phyloP scores from a whole-genome alignment of 2,329 filamentous ascomycete genomes.

The Alternaria sp. region DNA sequence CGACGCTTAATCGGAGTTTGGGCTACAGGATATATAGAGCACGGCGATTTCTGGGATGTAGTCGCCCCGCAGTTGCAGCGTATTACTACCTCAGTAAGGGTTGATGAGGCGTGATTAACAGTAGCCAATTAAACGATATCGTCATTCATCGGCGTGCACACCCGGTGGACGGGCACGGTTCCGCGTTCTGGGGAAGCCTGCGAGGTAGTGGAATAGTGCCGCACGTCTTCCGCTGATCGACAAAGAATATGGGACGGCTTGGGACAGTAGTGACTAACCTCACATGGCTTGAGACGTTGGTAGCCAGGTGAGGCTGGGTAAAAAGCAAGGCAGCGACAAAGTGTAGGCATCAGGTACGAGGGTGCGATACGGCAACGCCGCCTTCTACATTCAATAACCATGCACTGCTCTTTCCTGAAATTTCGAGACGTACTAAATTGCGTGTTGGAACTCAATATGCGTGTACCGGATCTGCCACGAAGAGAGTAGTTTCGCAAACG shows the following conservation, averaged over 20 bases:
- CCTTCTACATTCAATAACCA: neutral
- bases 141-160: neutral
- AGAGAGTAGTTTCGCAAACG: neutral
- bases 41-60: neutral
- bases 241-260: neutral
- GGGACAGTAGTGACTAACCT: neutral
- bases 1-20: neutral
- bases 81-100: neutral
- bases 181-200: constrained; percentile 9
- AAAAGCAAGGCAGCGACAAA: neutral
- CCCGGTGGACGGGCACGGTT: neutral
- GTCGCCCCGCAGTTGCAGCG: neutral
- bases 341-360: neutral
- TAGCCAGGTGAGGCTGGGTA: neutral
- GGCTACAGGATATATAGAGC: neutral
- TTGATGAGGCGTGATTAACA: neutral
- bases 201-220: constrained; percentile 7
- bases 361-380: neutral
- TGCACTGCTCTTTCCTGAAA: neutral
- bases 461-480: neutral
- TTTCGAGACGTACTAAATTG: neutral
- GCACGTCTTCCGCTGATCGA: constrained; percentile 1
- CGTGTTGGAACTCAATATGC: neutral
- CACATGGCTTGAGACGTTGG: neutral
- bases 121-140: constrained; percentile 1